Percentiles rank a stretch among this genome's conserved stretches.
Conservation (phyloP, 352 stramenopile species). For the Phytophthora multivora region DNA sequence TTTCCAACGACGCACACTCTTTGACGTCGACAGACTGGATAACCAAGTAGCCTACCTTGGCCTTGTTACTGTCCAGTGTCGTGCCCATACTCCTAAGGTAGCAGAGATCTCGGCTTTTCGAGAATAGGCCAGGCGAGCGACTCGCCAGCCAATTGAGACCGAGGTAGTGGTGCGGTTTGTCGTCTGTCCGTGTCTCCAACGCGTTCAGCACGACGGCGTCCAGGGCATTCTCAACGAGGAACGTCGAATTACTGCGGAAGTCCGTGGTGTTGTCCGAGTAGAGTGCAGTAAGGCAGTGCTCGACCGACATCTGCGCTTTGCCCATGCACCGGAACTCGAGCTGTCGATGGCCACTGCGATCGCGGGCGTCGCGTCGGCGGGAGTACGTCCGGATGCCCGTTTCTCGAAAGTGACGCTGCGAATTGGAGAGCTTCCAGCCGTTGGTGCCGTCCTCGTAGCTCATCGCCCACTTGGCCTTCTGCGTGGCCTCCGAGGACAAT, state of each 20-base stretch:
- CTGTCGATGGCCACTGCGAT: conserved; percentile 39
- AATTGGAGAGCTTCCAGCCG: conserved; percentile 75
- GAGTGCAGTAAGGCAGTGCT: conserved; percentile 51
- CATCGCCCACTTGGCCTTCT: conserved; percentile 60
- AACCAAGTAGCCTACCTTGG: conserved; percentile 60
- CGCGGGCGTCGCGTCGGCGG: conserved; percentile 39
- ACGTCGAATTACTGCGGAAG: conserved; percentile 58
- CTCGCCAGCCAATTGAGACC: conserved; percentile 72
- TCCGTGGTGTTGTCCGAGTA: conserved; percentile 69
- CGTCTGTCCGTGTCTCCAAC: conserved; percentile 39
- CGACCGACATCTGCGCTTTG: conserved; percentile 53
- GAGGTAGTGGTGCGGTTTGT: conserved; percentile 59
- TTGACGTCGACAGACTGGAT: conserved; percentile 62
- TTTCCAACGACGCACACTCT: conserved; percentile 59
- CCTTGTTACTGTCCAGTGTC: conserved; percentile 45
- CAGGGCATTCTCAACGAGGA: conserved; percentile 62
- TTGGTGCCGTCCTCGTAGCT: conserved; percentile 59
- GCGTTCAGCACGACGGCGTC: conserved; percentile 67
- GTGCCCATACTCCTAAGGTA: conserved; percentile 62
- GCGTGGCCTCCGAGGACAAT: conserved; percentile 44
- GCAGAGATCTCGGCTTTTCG: conserved; percentile 66
- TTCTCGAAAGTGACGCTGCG: conserved; percentile 68
- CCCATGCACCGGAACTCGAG: conserved; percentile 75
- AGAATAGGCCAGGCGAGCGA: conserved; percentile 50
- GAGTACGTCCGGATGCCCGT: conserved; percentile 68